Percentiles rank a stretch among this genome's conserved stretches.
These are phyloP conservation scores for Canariomyces notabilis DNA, from an alignment of 2,329 filamentous ascomycete genomes.

Conservation along the genomic window DNA sequence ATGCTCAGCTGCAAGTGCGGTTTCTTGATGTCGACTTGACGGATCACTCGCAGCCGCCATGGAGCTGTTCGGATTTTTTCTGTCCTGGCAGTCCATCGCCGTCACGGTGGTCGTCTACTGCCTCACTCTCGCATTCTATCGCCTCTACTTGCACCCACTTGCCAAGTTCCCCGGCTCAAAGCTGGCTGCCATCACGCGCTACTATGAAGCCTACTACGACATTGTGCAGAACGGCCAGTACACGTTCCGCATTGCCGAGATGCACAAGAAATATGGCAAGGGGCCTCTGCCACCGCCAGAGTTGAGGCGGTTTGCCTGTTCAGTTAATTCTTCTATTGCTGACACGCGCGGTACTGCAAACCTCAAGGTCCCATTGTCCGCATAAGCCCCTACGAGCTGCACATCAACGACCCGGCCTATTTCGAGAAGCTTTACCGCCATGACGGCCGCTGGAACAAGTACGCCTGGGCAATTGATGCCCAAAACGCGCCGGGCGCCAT, in stretches of 20 bases:
- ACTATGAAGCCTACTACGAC: slow-evolving; percentile 30
- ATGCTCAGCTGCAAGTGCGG: too few species aligned
- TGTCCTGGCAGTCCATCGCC: too few species aligned
- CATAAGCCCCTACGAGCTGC: slow-evolving; percentile 32
- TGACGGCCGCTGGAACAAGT: slow-evolving; percentile 13
- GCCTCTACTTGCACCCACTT: slow-evolving; percentile 30
- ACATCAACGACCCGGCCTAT: slow-evolving; percentile 27
- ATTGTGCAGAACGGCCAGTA: slow-evolving; percentile 24
- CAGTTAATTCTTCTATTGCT: too few species aligned
- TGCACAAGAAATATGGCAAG: slow-evolving; percentile 30
- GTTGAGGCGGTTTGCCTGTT: too few species aligned
- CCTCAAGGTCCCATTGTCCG: slow-evolving; percentile 32
- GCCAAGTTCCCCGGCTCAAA: slow-evolving; percentile 30
- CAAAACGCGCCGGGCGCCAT: too few species aligned
- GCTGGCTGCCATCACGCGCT: slow-evolving; percentile 24
- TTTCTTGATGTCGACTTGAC: too few species aligned
- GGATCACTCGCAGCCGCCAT: too few species aligned
- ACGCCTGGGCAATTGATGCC: not conserved
- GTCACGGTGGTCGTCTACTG: slow-evolving; percentile 7
- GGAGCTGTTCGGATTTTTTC: too few species aligned
- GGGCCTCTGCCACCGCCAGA: not conserved
- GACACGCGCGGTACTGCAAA: too few species aligned
- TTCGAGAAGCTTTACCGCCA: slow-evolving; percentile 26
- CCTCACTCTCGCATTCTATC: slow-evolving; percentile 22
- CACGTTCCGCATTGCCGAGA: slow-evolving; percentile 24